Base-by-base conservation (phyloP, 441 rosid genomes). In the Mallotus repandus region DNA sequence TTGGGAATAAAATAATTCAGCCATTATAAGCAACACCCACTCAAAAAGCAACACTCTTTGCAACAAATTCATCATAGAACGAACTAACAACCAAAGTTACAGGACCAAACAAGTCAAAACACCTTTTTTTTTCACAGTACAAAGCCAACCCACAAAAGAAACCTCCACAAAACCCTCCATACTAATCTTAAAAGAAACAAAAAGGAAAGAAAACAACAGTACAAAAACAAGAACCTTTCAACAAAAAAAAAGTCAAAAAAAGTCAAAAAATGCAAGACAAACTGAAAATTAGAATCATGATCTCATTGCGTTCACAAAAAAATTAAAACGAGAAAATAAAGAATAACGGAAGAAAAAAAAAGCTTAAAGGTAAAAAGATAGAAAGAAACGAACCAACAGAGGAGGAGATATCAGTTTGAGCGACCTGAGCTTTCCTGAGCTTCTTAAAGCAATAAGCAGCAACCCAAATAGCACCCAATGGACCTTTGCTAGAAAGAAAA, bases 361-460 rank as follows among this genome's bases (percentile, higher is more conserved):
- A 25, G 29, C 29, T 25, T 25, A 25, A 25, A 25, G 29, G 29
- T 25, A 25, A 25, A 25, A 25, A 7, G 58, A 35, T 21, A 22
- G 70, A 50, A 64, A 3, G 60, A 71, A 74, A 90, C 92, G 10
- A 75, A 93, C 99, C 98, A 78, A 95, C 92, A 52, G 95, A 89
- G 45, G 82, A 78, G 70, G 96, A 73, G 79, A 95, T 88, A 70
- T 89, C 88, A 58, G 93, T 89, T 62, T 80, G 82, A 74, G 79
- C 73, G 79, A 93, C 86, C 80, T 91, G 94, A 95, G 98, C 77
- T 87, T 89, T 45, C 86, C 80, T 91, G 94, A 95, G 98, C 77
- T 87, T 89, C 48, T 87, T 90, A 82, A 74, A 84, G 87, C 72
- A 90, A 81, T 90, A 93, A 21, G 96, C 99, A 58, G 99, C 98